Base-by-base conservation (phyloP, 148 eudicot species). In the Persicaria tinctoria region DNA sequence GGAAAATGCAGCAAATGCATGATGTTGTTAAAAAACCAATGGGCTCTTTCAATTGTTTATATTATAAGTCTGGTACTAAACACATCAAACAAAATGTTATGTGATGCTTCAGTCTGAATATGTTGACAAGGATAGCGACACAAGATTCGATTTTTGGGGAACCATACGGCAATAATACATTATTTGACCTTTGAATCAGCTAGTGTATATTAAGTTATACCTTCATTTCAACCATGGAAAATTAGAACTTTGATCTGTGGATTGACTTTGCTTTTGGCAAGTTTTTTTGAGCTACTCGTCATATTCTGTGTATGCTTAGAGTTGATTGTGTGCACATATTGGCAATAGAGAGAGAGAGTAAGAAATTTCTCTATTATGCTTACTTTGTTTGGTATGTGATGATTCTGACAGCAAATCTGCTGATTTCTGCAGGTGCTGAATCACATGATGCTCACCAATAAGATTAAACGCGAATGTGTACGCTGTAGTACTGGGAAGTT, bases 401-500 rank as follows among this genome's bases (percentile, higher is more conserved):
- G 18, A 66, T 38, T 13, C 44, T 66, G 70, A 66, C 70, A 66
- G 48, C 70, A 44, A 66, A 38, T 66, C 48, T 77, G 68, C 49
- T 72, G 76, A 27, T 79, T 79, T 74, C 55, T 72, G 74, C 88
- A 91, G 98, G 87, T 83, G 51, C 79, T 94, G 59, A 84, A 85
- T 70, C 88, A 86, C 75, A 77, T 77, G 72, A 20, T 89, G 72
- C 57, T 87, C 66, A 81, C 85, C 72, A 87, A 76, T 76, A 85
- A 83, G 75, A 74, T 83, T 75, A 90, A 83, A 82, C 91, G 88
- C 72, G 89, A 86, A 64, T 89, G 95, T 80, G 49, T 68, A 80
- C 77, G 77, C 76, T 91, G 92, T 78, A 90, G 93, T 80, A 90
- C 92, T 5, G 98, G 98, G 57, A 94, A 84, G 82, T 86, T 94